Evolutionary conservation across 495 filamentous ascomycete species (phyloP).

Genomic region (Cercophora scortea): DNA sequence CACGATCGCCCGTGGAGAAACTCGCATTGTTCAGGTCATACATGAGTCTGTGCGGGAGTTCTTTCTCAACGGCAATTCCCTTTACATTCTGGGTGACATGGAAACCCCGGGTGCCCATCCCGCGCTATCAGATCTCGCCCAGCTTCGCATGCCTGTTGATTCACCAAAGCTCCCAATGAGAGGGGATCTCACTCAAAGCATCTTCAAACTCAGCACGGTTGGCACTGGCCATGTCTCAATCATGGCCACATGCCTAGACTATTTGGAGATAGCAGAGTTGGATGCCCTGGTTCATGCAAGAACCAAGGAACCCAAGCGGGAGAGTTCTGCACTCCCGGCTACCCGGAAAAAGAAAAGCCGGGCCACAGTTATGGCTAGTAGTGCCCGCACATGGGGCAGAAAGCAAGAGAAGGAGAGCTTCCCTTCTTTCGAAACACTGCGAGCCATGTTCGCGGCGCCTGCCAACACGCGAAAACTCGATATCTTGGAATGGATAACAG

Average conservation of each 20-base stretch:
- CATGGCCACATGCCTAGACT: conserved; percentile 10
- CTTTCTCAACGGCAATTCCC: conserved; percentile 1
- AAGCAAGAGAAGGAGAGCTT: too few species aligned
- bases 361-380: too few species aligned
- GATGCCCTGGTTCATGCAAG: conserved; percentile 3
- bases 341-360: too few species aligned
- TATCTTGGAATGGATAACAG: too few species aligned
- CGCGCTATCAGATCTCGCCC: too few species aligned
- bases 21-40: conserved; percentile 7
- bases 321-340: neutral
- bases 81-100: neutral
- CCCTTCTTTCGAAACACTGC: too few species aligned
- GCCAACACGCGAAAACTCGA: too few species aligned
- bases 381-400: too few species aligned
- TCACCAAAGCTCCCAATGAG: too few species aligned
- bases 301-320: neutral
- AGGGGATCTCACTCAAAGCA: too few species aligned
- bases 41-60: conserved; percentile 11
- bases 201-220: neutral
- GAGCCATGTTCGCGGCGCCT: too few species aligned
- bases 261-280: conserved; percentile 4
- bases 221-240: conserved; percentile 4
- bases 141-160: too few species aligned
- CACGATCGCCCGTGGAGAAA: conserved; percentile 1
- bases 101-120: neutral